Conservation (phyloP, 2,329 filamentous ascomycete species). For the Apiospora kogelbergensis region DNA sequence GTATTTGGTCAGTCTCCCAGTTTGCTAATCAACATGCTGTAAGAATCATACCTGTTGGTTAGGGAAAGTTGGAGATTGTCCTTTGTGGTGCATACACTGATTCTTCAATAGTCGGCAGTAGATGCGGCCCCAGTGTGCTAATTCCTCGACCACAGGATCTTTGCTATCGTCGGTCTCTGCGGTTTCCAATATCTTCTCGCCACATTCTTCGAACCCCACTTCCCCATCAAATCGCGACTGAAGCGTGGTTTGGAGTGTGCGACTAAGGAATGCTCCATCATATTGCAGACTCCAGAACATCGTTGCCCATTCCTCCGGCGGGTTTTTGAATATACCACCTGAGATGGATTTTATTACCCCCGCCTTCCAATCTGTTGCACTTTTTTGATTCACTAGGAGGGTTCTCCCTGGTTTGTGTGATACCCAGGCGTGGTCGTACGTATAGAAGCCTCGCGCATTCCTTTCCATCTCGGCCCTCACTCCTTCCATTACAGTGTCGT, state of each 20-base stretch:
- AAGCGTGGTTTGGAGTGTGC: not conserved
- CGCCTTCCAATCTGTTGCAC: not conserved
- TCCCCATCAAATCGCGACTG: not conserved
- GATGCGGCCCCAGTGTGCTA: not conserved
- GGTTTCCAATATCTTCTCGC: not conserved
- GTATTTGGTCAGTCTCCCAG: not conserved
- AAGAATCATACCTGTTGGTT: not conserved
- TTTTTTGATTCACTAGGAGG: not conserved
- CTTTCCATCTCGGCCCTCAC: constrained; percentile 21
- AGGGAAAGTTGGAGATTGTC: not conserved
- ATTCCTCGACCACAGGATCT: not conserved
- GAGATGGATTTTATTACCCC: not conserved
- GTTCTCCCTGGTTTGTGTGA: constrained; percentile 18
- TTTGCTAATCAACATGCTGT: rapidly evolving
- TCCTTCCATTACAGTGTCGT: constrained; percentile 22
- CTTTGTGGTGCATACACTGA: not conserved
- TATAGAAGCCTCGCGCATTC: constrained; percentile 17
- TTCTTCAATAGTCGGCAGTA: not conserved
- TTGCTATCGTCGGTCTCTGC: not conserved
- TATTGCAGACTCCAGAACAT: not conserved
- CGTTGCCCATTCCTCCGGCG: rapidly evolving
- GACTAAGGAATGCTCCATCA: not conserved
- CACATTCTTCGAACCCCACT: not conserved
- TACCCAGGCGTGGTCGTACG: constrained; percentile 18
- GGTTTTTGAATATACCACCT: not conserved